Evolutionary conservation across 345 rosid species (phyloP), one percentile per base, ranked within the genome.

Genomic region (Citrus cavaleriei): DNA sequence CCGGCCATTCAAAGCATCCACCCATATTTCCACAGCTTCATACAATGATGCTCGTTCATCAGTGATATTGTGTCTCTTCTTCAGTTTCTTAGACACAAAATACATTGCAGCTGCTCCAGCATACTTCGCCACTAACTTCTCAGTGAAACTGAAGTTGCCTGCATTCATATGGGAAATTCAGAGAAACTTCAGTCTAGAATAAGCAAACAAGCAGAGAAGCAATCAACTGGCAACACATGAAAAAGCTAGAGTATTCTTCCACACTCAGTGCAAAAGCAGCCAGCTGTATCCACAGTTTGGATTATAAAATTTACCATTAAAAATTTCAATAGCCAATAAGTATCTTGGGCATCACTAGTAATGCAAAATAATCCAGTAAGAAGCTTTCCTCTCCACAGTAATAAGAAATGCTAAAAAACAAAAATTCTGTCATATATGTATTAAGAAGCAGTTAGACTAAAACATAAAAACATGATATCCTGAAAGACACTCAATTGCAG

Each of bases 41-140:
- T 96, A 95, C 71, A 96, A 86, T 76, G 97, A 86, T 2, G 90
- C 91, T 72, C 94, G 94, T 80, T 94, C 98, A 80, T 96, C 98
- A 7, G 89, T 93, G 57, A 96, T 96, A 84, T 94, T 93, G 81
- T 96, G 88, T 75, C 68, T 94, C 92, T 93, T 96, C 89, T 94
- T 96, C 82, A 94, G 84, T 77, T 93, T 96, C 89, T 94, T 96
- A 0, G 99, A 91, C 28, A 96, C 97, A 66, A 96, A 88, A 83
- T 91, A 93, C 99, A 96, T 94, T 13, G 95, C 97, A 16, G 92
- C 87, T 64, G 97, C 99, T 78, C 98, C 97, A 42, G 91, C 92
- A 82, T 96, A 93, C 78, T 96, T 96, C 0, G 94, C 97, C 19
- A 91, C 85, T 70, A 96, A 74, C 86, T 97, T 91, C 85, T 96